Evolutionary conservation across 202 grass and related monocot species (phyloP).

Genomic region (Schoenoplectus tabernaemontani): DNA sequence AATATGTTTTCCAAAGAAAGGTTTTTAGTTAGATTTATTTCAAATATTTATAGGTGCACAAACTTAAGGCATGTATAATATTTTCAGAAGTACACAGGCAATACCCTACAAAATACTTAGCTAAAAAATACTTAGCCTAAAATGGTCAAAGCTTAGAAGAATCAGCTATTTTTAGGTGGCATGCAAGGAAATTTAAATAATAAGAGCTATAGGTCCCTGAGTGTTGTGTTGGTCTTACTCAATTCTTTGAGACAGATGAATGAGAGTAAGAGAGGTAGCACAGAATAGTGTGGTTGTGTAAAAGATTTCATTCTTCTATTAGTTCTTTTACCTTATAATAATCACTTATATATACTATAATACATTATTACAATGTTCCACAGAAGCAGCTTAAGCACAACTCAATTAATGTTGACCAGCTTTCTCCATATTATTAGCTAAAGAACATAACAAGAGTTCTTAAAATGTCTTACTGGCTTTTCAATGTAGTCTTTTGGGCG

Average conservation of each 20-base stretch:
- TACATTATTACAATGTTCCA: neutral
- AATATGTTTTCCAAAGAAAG: neutral
- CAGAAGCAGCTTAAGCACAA: neutral
- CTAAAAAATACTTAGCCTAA: no score
- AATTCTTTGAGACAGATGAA: neutral
- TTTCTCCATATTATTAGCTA: neutral
- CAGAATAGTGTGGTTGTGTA: neutral
- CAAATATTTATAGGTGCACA: neutral
- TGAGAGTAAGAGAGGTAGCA: neutral
- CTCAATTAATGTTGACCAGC: neutral
- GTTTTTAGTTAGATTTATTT: neutral
- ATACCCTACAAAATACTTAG: neutral
- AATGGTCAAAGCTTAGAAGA: neutral
- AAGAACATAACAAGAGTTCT: neutral
- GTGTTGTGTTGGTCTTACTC: neutral
- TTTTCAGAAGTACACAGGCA: neutral
- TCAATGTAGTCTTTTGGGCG: slow-evolving; percentile 89
- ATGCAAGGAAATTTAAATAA: neutral
- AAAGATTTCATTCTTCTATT: neutral
- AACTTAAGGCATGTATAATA: neutral
- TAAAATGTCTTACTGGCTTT: slow-evolving; percentile 62
- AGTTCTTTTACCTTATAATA: neutral
- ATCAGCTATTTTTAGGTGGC: neutral
- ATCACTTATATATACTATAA: neutral
- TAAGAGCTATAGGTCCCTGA: neutral